phyloP scores from a whole-genome alignment of 2,329 filamentous ascomycete genomes.

The Rhinocladiella mackenziei region DNA sequence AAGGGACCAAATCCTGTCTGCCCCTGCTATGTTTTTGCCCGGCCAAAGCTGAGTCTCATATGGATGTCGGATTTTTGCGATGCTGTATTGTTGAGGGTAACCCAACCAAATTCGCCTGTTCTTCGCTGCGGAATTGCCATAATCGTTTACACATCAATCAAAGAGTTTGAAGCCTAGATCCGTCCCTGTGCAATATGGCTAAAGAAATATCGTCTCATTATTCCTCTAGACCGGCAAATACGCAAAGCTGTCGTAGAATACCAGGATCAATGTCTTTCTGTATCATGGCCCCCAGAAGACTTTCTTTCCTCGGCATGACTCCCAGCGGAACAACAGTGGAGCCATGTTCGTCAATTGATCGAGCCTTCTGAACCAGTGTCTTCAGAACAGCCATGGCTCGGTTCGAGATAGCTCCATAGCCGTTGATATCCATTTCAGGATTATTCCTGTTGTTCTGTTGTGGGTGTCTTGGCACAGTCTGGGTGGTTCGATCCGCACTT shows the following conservation, averaged over 20 bases:
- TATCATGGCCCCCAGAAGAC: slow-evolving; percentile 62
- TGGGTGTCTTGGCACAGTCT: slow-evolving; percentile 39
- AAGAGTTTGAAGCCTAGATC: too few relatives aligned
- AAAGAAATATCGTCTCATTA: slow-evolving; percentile 4
- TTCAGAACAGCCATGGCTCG: slow-evolving; percentile 66
- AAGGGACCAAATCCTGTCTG: too few relatives aligned
- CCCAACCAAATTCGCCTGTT: too few relatives aligned
- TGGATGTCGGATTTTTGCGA: too few relatives aligned
- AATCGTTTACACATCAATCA: neutral
- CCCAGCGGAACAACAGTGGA: slow-evolving; percentile 54
- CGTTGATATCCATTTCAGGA: slow-evolving; percentile 41
- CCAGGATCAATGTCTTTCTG: slow-evolving; percentile 61
- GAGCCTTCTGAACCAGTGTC: slow-evolving; percentile 63
- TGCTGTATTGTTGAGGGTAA: too few relatives aligned
- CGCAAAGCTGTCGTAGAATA: slow-evolving; percentile 65
- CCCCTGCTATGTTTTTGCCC: too few relatives aligned
- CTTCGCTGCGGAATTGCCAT: too few relatives aligned
- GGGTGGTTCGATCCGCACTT: slow-evolving; percentile 48
- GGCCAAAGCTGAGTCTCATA: too few relatives aligned
- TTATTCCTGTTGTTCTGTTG: slow-evolving; percentile 37
- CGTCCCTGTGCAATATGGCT: too few relatives aligned
- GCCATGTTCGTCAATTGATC: slow-evolving; percentile 52
- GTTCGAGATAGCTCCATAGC: slow-evolving; percentile 56
- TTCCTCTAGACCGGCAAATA: slow-evolving; percentile 55
- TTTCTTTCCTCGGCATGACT: slow-evolving; percentile 63